These are phyloP conservation scores for Ascocoryne sarcoides DNA, from an alignment of 2,329 filamentous ascomycete species.

Conservation along the genomic window DNA sequence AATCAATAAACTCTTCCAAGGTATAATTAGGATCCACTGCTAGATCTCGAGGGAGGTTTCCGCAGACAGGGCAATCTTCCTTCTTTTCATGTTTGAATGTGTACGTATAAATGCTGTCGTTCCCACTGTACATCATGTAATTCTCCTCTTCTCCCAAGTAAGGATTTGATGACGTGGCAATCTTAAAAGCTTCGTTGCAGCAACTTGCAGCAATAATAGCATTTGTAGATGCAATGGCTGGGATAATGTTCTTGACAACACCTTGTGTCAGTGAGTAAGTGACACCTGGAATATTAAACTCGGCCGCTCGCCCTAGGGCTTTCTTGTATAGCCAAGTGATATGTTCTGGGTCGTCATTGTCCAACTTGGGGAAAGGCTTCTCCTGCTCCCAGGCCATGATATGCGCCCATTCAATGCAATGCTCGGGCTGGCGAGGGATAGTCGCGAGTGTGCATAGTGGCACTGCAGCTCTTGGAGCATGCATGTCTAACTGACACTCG, in stretches of 20 bases:
- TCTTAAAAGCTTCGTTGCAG: constrained; percentile 95
- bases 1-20: constrained; percentile 77
- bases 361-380: constrained; percentile 73
- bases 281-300: constrained; percentile 86
- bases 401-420: constrained; percentile 98
- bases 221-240: constrained; percentile 95
- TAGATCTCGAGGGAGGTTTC: constrained; percentile 69
- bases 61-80: constrained; percentile 89
- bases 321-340: constrained; percentile 94
- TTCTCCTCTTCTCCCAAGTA: constrained; percentile 71
- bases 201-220: constrained; percentile 92
- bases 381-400: constrained; percentile 94
- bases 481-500: constrained; percentile 97
- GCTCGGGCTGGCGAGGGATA: constrained; percentile 92
- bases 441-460: constrained; percentile 94
- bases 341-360: constrained; percentile 94
- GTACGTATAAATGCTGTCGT: constrained; percentile 93
- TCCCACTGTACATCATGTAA: constrained; percentile 99
- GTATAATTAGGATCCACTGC: constrained; percentile 62
- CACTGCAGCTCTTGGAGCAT: constrained; percentile 92
- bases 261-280: constrained; percentile 95
- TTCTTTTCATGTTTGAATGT: constrained; percentile 95
- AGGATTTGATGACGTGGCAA: constrained; percentile 74
- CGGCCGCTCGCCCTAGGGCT: constrained; percentile 67
- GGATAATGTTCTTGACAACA: constrained; percentile 98